Percentiles rank a stretch among this genome's conserved stretches.
Evolutionary conservation across 805 yeast genomes (phyloP).

Genomic region (Yamadazyma ubonensis): DNA sequence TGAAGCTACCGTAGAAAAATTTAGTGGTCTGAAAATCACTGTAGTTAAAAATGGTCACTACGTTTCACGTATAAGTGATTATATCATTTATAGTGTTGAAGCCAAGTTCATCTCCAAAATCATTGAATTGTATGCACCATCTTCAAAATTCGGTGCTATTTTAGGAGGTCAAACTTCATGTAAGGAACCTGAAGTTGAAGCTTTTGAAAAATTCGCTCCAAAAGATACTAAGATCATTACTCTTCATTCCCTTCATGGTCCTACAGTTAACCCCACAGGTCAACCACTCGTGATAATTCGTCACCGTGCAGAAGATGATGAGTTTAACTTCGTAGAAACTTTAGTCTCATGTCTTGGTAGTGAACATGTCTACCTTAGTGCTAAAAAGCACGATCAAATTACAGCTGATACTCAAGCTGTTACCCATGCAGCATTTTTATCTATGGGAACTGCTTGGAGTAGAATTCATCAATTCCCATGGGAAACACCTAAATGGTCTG

Average conservation of each 20-base stretch:
- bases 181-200: conserved; percentile 83
- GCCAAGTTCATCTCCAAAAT: conserved; percentile 79
- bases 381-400: conserved; percentile 88
- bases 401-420: conserved; percentile 99
- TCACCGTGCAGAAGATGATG: conserved; percentile 57
- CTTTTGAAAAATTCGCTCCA: conserved; percentile 77
- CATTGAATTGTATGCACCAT: conserved; percentile 77
- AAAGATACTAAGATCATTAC: conserved; percentile 78
- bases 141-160: conserved; percentile 81
- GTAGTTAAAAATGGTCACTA: conserved; percentile 76
- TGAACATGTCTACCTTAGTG: conserved; percentile 71
- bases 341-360: conserved; percentile 75
- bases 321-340: conserved; percentile 58
- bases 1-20: conserved; percentile 43
- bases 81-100: conserved; percentile 86
- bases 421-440: conserved; percentile 93
- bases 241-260: conserved; percentile 93
- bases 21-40: conserved; percentile 44
- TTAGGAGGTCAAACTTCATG: conserved; percentile 99
- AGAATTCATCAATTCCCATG: conserved; percentile 84
- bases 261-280: conserved; percentile 81
- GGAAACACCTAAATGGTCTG: conserved; percentile 81
- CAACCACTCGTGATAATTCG: conserved; percentile 88
- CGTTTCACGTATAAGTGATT: conserved; percentile 80
- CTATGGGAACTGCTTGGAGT: conserved; percentile 98